Conservation (phyloP, 257 asterid species). For the Ehretia macrophylla region DNA sequence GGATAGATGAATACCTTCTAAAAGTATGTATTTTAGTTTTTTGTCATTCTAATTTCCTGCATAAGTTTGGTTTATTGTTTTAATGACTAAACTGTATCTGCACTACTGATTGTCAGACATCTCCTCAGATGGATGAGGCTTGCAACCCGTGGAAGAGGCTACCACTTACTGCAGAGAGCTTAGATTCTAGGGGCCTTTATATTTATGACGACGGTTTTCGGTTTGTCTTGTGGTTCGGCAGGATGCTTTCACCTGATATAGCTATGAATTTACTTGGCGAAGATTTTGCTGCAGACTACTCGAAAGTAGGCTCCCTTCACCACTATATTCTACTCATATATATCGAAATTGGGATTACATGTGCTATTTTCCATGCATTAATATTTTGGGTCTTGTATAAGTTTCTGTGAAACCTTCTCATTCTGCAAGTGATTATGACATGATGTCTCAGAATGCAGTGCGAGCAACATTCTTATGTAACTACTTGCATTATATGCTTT, state of each 20-base stretch:
- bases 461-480: no score
- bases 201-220: slow-evolving; percentile 87
- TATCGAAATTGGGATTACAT: neutral
- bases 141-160: slow-evolving; percentile 50
- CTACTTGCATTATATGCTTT: no score
- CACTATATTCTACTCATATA: neutral
- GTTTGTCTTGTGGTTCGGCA: slow-evolving; percentile 90
- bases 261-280: slow-evolving; percentile 70
- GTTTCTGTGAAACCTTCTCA: neutral
- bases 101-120: slow-evolving; percentile 21
- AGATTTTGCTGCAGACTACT: slow-evolving; percentile 65
- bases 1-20: slow-evolving; percentile 60
- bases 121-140: slow-evolving; percentile 45
- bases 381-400: neutral
- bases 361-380: neutral
- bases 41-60: neutral
- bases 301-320: slow-evolving; percentile 49
- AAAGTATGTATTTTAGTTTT: slow-evolving; percentile 38
- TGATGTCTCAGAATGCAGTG: no score
- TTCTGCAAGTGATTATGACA: no score
- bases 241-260: slow-evolving; percentile 75
- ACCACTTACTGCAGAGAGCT: slow-evolving; percentile 79
- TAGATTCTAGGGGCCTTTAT: slow-evolving; percentile 85
- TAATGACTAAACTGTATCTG: slow-evolving; percentile 3
- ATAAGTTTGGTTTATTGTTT: neutral